A percentile compares a stretch with the other conserved stretches of the same genome.
Evolutionary conservation across 129 eudicot species (phyloP).

Genomic region (Glebionis coronaria): DNA sequence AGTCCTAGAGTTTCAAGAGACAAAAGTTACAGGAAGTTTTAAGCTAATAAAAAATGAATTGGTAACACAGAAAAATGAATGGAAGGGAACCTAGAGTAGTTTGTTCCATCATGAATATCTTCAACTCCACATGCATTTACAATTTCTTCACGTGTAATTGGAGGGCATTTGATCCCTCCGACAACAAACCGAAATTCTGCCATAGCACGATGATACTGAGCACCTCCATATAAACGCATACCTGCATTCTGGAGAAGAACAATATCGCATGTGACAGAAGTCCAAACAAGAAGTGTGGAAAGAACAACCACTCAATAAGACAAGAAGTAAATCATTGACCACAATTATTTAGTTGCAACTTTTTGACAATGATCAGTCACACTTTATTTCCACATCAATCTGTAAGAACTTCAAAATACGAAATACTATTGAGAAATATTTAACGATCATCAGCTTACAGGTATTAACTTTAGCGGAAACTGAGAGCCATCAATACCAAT

Average conservation of each 20-base stretch:
- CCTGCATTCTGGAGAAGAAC: slow-evolving; percentile 69
- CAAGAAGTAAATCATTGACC: neutral
- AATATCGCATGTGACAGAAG: neutral
- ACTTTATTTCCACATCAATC: neutral
- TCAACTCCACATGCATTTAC: slow-evolving; percentile 99
- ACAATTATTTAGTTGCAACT: neutral
- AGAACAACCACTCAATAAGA: neutral
- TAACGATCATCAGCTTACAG: slow-evolving; percentile 46
- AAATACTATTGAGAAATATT: neutral
- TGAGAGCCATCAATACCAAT: slow-evolving; percentile 83
- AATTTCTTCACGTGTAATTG: slow-evolving; percentile 97
- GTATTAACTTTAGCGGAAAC: slow-evolving; percentile 85
- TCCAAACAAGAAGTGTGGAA: slow-evolving; percentile 1
- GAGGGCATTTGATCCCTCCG: slow-evolving; percentile 97
- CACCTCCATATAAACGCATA: slow-evolving; percentile 99
- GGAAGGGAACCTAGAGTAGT: slow-evolving; percentile 71
- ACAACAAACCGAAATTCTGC: slow-evolving; percentile 98
- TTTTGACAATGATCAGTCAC: neutral
- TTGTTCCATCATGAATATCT: slow-evolving; percentile 98
- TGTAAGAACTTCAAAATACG: neutral
- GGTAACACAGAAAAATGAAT: slow-evolving; percentile 1
- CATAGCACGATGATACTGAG: slow-evolving; percentile 99
- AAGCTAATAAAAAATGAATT: neutral
- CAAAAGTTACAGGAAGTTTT: neutral
- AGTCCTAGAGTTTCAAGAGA: slow-evolving; percentile 49